Base-by-base conservation (phyloP, 176 grass and related monocot genomes). In the Hyparrhenia diplandra region DNA sequence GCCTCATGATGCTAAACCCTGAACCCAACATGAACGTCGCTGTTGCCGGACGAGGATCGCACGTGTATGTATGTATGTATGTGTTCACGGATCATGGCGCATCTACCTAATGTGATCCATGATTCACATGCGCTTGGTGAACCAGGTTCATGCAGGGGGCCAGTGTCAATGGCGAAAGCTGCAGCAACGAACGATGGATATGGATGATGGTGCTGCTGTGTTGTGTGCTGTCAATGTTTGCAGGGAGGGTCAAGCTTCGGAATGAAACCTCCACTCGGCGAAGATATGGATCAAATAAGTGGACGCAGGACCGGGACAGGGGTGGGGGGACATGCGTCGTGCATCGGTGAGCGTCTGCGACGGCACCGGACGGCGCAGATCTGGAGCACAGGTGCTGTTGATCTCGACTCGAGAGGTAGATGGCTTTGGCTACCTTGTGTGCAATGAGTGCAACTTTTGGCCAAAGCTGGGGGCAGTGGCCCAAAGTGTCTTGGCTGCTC, bases 361-460 rank as follows among this genome's bases (percentile, higher is more conserved):
- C 1, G 25, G 32, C 42, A 23, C 25, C 1, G 17, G 77, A 47
- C 76, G 55, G 10, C 3, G 54, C n/a, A 24, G 54, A 58, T 24
- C 11, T 2, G 17, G 20, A 29, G 52, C 77, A 76, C 64, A 14
- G 21, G 32, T 43, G 67, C 32, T 39, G 34, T n/a, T 55, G 57
- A 41, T 85, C 75, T 24, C n/a, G n/a, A n/a, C n/a, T n/a, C 64
- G 76, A 80, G 84, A 59, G 43, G 54, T 46, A n/a, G 25, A 59
- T 46, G 43, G 43, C 46, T 13, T 57, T 58, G 20, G 23, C n/a
- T 31, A 21, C 30, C 8, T 58, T 59, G 10, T 11, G 55, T 29
- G 77, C 30, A 77, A 68, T 82, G 78, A 86, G 78, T 89, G 83
- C 83, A 82, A 37, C 67, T 86, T 89, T 82, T 78, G 88, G 83